Base-by-base conservation (phyloP, 2,329 filamentous ascomycete species). In the Talaromyces sp. region DNA sequence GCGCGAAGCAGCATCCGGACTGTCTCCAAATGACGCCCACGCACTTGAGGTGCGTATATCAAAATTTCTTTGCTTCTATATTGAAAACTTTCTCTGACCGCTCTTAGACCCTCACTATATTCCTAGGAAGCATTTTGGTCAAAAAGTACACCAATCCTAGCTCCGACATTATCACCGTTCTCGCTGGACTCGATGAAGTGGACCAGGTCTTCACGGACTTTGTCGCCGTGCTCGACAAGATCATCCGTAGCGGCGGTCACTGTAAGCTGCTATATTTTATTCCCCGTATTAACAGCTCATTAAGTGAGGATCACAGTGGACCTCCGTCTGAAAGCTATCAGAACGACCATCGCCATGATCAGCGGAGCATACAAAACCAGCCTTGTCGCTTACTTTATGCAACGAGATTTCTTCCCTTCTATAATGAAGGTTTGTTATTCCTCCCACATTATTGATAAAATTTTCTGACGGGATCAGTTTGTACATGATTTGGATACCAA, bases 351-450 rank as follows among this genome's bases (percentile, higher is more conserved):
- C 66, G 90, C 93, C 14, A 88, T 97, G 64, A 91, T 92, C 7
- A 92, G 93, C 10, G 93, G 94, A n/a, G 93, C 93, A 64, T 98
- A 97, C 76, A 93, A 96, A 78, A 98, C 95, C 3, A 95, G 92
- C 57, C 84, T 99, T 24, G 85, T 97, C 63, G 96, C 93, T 1
- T 99, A 98, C 78, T 92, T 99, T 73, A 95, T 95, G 47, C 93
- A 98, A 74, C 85, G 92, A 70, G 95, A 99, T 75, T 84, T 98
- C 41, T 99, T 99, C 73, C 94, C 94, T 22, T 89, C 93, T 9
- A 85, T 98, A 62, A 97, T 97, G 87, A 97, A 96, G 87, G 92
- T 95, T 76, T 64, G 80, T 65, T 33, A 8, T 50, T n/a, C 8
- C 3, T 0, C 13, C 24, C n/a, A 10, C 3, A 13, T 37, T 19